These are phyloP conservation scores for Nidula niveotomentosa DNA, from an alignment of 1,284 basidiomycete genomes.

Conservation along the genomic window DNA sequence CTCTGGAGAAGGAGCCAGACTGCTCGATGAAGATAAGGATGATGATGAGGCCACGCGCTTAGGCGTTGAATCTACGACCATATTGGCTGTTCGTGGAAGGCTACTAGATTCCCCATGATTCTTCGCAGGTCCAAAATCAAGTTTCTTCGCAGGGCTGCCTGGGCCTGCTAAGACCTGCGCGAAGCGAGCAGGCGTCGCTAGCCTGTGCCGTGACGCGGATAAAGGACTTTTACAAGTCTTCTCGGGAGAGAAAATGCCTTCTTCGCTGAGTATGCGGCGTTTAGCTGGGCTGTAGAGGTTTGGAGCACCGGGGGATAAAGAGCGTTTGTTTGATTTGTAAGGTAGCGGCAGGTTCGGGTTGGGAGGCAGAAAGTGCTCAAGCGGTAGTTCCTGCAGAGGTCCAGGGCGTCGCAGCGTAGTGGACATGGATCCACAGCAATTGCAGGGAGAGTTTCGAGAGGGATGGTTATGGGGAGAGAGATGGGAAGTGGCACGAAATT, in stretches of 20 bases:
- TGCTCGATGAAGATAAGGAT: neutral
- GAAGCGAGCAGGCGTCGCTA: slow-evolving; percentile 27
- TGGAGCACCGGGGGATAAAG: slow-evolving; percentile 51
- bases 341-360: slow-evolving; percentile 19
- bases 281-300: slow-evolving; percentile 60
- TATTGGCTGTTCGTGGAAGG: neutral
- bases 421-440: too few relatives aligned
- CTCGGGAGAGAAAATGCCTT: slow-evolving; percentile 44
- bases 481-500: slow-evolving; percentile 9
- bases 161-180: slow-evolving; percentile 31
- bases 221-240: slow-evolving; percentile 32
- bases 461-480: slow-evolving; percentile 5
- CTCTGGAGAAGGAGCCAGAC: slow-evolving; percentile 1
- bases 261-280: slow-evolving; percentile 62
- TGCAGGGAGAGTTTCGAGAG: neutral
- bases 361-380: slow-evolving; percentile 48
- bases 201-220: slow-evolving; percentile 17
- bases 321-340: slow-evolving; percentile 44
- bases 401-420: slow-evolving; percentile 33
- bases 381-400: slow-evolving; percentile 57
- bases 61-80: slow-evolving; percentile 10
- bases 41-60: slow-evolving; percentile 15
- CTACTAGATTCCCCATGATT: slow-evolving; percentile 9
- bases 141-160: slow-evolving; percentile 46
- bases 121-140: slow-evolving; percentile 47